phyloP scores from a whole-genome alignment of 2,329 filamentous ascomycete genomes.

The Curvularia eragrostidis region DNA sequence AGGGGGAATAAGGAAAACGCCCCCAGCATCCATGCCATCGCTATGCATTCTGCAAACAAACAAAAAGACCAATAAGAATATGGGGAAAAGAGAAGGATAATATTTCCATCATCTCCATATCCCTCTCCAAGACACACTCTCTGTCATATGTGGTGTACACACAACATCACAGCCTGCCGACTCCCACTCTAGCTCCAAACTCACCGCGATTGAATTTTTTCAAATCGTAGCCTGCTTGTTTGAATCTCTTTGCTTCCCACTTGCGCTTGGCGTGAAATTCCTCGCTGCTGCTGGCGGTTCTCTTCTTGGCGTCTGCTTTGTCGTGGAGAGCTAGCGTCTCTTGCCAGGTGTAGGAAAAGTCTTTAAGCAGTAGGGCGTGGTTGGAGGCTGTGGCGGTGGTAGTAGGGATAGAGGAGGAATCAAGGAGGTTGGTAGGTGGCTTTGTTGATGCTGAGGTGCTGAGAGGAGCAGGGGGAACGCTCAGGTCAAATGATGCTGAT shows the following conservation, averaged over 20 bases:
- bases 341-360: slow-evolving; percentile 44
- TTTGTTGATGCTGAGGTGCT: slow-evolving; percentile 12
- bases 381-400: slow-evolving; percentile 35
- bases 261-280: slow-evolving; percentile 38
- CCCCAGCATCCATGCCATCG: background rate
- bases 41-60: background rate
- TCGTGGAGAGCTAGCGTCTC: slow-evolving; percentile 37
- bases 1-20: background rate
- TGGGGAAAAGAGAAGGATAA: background rate
- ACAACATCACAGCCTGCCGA: slow-evolving; percentile 37
- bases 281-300: slow-evolving; percentile 27
- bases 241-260: slow-evolving; percentile 48
- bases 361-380: slow-evolving; percentile 33
- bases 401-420: slow-evolving; percentile 29
- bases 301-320: slow-evolving; percentile 33
- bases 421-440: slow-evolving; percentile 21
- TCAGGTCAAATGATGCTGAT: slow-evolving; percentile 29
- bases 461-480: slow-evolving; percentile 18
- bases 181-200: slow-evolving; percentile 46
- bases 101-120: background rate
- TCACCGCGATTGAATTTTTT: slow-evolving; percentile 46
- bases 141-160: too few relatives aligned
- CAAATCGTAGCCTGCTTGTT: slow-evolving; percentile 41
- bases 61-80: background rate
- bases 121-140: background rate